Conservation (phyloP, 2,329 filamentous ascomycete species). For the Didymella exigua region DNA sequence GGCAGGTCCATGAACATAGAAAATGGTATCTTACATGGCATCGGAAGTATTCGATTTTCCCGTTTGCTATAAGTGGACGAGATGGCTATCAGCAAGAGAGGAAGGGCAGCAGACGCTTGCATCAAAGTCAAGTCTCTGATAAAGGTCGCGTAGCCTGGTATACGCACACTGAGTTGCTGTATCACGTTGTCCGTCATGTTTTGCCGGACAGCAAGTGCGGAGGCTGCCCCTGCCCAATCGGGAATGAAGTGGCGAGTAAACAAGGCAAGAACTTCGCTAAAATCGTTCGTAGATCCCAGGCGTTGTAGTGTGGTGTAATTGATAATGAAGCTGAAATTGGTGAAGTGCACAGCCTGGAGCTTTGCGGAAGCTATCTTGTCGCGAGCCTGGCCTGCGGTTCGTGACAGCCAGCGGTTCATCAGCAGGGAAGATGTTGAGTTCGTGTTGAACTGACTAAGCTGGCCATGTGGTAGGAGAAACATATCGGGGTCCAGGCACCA, state of each 20-base stretch:
- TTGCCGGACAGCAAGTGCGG: neutral
- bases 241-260: slow-evolving; percentile 7
- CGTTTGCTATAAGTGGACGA: neutral
- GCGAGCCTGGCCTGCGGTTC: neutral
- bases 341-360: slow-evolving; percentile 13
- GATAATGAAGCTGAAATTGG: slow-evolving; percentile 25
- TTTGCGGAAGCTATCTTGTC: slow-evolving; percentile 6
- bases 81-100: slow-evolving; percentile 12
- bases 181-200: neutral
- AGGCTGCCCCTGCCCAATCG: neutral
- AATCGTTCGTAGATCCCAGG: slow-evolving; percentile 2
- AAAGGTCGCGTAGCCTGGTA: slow-evolving; percentile 10
- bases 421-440: neutral
- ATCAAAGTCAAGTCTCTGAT: slow-evolving; percentile 3
- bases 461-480: slow-evolving; percentile 20
- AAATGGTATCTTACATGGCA: slow-evolving; percentile 21
- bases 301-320: slow-evolving; percentile 19
- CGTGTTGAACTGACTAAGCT: slow-evolving; percentile 10
- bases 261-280: neutral
- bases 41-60: slow-evolving; percentile 11
- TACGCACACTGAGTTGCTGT: slow-evolving; percentile 11
- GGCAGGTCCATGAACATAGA: slow-evolving; percentile 24
- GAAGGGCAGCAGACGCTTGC: slow-evolving; percentile 18
- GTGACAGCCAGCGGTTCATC: slow-evolving; percentile 1
- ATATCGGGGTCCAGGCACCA: slow-evolving; percentile 14